Conservation (phyloP, 1,284 basidiomycete genomes). For the Cutaneotrichosporon curvatum region DNA sequence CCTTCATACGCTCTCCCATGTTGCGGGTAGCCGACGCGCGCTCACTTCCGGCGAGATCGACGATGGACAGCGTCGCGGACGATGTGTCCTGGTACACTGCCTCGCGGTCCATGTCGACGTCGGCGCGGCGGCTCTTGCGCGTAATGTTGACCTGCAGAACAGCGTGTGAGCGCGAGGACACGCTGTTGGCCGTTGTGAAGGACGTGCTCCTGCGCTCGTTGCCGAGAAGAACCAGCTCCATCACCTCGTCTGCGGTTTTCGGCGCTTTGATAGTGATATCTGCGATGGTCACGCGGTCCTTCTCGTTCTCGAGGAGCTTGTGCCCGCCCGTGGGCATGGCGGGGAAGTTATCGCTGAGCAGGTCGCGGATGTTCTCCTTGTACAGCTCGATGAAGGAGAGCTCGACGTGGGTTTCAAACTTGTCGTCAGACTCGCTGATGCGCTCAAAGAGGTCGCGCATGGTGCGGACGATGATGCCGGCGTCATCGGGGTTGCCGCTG, state of each 20-base stretch:
- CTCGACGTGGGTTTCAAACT: conserved; percentile 73
- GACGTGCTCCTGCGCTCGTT: conserved; percentile 83
- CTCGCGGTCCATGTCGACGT: conserved; percentile 38
- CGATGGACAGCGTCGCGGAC: conserved; percentile 86
- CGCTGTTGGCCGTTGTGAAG: conserved; percentile 87
- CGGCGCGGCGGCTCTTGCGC: conserved; percentile 55
- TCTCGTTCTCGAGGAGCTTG: conserved; percentile 83
- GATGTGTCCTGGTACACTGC: conserved; percentile 55
- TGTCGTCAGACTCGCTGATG: conserved; percentile 73
- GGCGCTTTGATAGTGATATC: conserved; percentile 74
- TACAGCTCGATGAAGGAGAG: conserved; percentile 96
- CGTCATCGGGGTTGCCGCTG: conserved; percentile 75
- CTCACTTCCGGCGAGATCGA: conserved; percentile 92
- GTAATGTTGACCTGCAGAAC: conserved; percentile 89
- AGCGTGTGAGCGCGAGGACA: conserved; percentile 90
- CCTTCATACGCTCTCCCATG: conserved; percentile 95
- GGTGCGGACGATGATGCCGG: conserved; percentile 90
- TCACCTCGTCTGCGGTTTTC: conserved; percentile 77
- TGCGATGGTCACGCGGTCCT: conserved; percentile 68
- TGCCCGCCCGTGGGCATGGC: conserved; percentile 67
- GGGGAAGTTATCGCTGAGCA: conserved; percentile 63
- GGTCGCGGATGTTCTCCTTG: conserved; percentile 95
- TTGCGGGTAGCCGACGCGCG: conserved; percentile 88
- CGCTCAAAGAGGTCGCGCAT: conserved; percentile 91
- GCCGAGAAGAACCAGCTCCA: conserved; percentile 79